phyloP scores from a whole-genome alignment of 116 monocot genomes.

The Zostera marina region DNA sequence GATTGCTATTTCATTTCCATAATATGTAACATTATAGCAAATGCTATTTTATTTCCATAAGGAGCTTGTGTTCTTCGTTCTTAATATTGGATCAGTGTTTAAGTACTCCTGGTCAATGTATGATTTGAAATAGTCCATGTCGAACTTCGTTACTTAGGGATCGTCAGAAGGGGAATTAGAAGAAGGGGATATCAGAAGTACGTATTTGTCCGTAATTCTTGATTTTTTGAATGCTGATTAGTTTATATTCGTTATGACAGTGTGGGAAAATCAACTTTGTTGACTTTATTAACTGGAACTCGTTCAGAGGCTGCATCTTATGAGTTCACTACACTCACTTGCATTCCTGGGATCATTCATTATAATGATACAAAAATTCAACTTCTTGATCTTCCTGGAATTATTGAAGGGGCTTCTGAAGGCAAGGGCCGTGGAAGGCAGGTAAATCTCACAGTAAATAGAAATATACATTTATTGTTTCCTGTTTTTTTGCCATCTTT shows the following conservation, averaged over 20 bases:
- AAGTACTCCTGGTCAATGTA: too few species aligned
- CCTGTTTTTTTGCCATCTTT: neutral
- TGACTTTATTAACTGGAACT: conserved; percentile 89
- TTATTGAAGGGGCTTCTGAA: conserved; percentile 99
- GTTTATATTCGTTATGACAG: conserved; percentile 20
- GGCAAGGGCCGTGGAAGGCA: conserved; percentile 98
- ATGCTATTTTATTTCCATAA: too few species aligned
- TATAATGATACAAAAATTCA: conserved; percentile 99
- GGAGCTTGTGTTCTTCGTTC: too few species aligned
- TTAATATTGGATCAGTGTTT: too few species aligned
- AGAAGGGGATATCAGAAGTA: too few species aligned
- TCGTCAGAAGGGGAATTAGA: too few species aligned
- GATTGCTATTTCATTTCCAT: too few species aligned
- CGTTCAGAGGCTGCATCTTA: conserved; percentile 98
- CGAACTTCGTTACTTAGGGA: too few species aligned
- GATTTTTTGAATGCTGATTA: neutral
- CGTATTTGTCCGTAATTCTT: neutral
- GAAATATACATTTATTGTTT: neutral
- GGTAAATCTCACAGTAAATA: conserved; percentile 20
- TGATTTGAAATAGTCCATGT: too few species aligned
- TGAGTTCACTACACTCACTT: conserved; percentile 96
- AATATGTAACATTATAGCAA: too few species aligned
- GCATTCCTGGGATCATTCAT: conserved; percentile 98
- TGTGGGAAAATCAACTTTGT: conserved; percentile 96
- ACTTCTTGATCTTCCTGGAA: conserved; percentile 98